Percentiles rank a stretch among this genome's conserved stretches.
These are phyloP conservation scores for Crithidia expoeki DNA, from an alignment of 208 protist species.

Conservation along the genomic window DNA sequence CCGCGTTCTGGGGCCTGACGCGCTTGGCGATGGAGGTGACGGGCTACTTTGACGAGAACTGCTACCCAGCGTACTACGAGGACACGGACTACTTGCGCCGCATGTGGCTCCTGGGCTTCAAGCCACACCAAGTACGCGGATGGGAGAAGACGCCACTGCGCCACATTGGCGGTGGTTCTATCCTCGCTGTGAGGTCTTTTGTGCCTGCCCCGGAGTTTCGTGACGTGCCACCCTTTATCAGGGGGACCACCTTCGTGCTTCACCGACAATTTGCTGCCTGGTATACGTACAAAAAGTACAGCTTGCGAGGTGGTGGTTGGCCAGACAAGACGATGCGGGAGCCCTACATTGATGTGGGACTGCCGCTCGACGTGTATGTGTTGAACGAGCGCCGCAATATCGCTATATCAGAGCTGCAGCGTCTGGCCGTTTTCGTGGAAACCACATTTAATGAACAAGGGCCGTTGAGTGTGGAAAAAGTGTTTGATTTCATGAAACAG, in stretches of 20 bases:
- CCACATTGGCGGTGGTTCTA: not conserved
- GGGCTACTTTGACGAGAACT: conserved; percentile 49
- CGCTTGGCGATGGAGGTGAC: conserved; percentile 34
- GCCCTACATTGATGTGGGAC: not conserved
- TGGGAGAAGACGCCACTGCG: conserved; percentile 6
- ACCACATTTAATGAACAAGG: no score
- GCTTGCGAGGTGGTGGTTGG: not conserved
- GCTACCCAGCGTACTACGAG: conserved; percentile 42
- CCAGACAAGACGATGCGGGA: no score
- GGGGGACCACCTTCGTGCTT: no score
- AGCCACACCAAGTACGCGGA: conserved; percentile 12
- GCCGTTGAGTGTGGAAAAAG: no score
- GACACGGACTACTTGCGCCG: conserved; percentile 33
- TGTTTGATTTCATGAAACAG: no score
- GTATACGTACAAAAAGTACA: conserved; percentile 4
- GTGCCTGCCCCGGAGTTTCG: no score
- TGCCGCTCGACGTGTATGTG: not conserved
- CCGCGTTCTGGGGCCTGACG: conserved; percentile 22
- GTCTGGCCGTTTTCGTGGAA: no score
- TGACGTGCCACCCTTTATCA: no score
- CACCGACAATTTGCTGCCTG: no score
- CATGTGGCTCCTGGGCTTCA: conserved; percentile 27
- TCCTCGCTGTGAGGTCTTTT: conserved; percentile 6
- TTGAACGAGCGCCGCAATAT: no score
- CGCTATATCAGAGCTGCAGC: no score